A percentile compares a stretch with the other conserved stretches of the same genome.
phyloP scores from a whole-genome alignment of 2,329 filamentous ascomycete genomes.

The Knufia petricola region DNA sequence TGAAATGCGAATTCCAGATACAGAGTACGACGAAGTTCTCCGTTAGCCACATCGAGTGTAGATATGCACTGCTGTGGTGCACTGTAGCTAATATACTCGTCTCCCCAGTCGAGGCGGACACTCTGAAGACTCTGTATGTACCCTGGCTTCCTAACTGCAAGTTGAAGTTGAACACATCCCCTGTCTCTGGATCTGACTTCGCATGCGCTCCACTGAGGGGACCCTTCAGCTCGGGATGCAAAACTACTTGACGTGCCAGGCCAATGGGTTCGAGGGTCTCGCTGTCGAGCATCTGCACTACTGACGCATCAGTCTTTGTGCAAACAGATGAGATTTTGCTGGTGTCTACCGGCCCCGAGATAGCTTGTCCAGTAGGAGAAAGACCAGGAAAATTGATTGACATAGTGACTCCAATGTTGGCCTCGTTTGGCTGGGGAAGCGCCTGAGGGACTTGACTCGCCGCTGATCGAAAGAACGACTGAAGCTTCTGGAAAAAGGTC shows the following conservation, averaged over 20 bases:
- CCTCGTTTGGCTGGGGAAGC: conserved; percentile 27
- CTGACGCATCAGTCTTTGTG: conserved; percentile 49
- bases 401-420: conserved; percentile 58
- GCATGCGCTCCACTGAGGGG: conserved; percentile 61
- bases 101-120: conserved; percentile 51
- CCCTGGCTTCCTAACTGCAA: conserved; percentile 47
- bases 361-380: conserved; percentile 19
- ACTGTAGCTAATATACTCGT: conserved; percentile 65
- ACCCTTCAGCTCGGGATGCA: conserved; percentile 62
- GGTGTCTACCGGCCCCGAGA: conserved; percentile 14
- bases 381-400: conserved; percentile 55
- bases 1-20: conserved; percentile 57
- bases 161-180: conserved; percentile 75
- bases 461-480: conserved; percentile 46
- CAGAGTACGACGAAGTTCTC: conserved; percentile 63
- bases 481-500: conserved; percentile 61
- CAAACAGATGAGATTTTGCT: conserved; percentile 42
- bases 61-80: conserved; percentile 52
- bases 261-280: conserved; percentile 64
- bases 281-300: conserved; percentile 55
- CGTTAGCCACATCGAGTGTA: conserved; percentile 75
- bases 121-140: conserved; percentile 61
- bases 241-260: conserved; percentile 45
- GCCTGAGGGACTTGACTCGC: conserved; percentile 3
- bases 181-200: conserved; percentile 59